Base-by-base conservation (phyloP, 2,329 filamentous ascomycete genomes). In the Neospermospora avenae region DNA sequence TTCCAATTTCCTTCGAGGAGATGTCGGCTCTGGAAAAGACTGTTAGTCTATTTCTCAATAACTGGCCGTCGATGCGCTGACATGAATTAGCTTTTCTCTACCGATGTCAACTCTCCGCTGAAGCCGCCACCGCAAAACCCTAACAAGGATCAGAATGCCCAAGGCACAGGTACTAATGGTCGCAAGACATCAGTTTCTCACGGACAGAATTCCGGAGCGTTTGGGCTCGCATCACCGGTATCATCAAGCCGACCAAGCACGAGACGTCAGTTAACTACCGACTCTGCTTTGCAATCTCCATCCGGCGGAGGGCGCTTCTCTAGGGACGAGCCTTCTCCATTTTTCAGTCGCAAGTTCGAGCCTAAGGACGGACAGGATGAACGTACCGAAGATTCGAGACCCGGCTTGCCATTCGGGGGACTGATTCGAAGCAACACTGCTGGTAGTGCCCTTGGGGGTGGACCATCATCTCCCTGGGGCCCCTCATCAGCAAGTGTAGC, bases 21-120 rank as follows among this genome's bases (percentile, higher is more conserved):
- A 85, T 96, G 84, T 79, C 82, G 1, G 64, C 75, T 4, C 81
- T 85, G 62, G 86, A 88, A 75, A 84, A 80, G 71, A 81, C 82
- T 74, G 83, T 85, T 70, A 58, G 71, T 71, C 78, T 74, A 59
- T 61, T 59, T 37, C 55, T 52, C 57, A n/a, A 53, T 16, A 18
- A 16, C n/a, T 24, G 20, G 37, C 24, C 48, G 28, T 60, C 48
- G 55, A 44, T 24, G 46, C 58, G 54, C 65, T 69, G 67, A 66
- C 62, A 66, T 72, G 58, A 67, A 70, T 54, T 74, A 96, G 89
- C 79, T 89, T 64, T 97, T 97, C 75, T 77, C 85, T 54, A 84
- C 84, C 54, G 95, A 96, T 65, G 92, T 99, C 72, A 99, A 98
- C 74, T 97, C 95, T 37, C 89, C 92, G 35, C 80, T 97, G 67